Evolutionary conservation across 2,329 filamentous ascomycete genomes (phyloP), one percentile per base, ranked within the genome.

Genomic region (Leptographium radiaticola): DNA sequence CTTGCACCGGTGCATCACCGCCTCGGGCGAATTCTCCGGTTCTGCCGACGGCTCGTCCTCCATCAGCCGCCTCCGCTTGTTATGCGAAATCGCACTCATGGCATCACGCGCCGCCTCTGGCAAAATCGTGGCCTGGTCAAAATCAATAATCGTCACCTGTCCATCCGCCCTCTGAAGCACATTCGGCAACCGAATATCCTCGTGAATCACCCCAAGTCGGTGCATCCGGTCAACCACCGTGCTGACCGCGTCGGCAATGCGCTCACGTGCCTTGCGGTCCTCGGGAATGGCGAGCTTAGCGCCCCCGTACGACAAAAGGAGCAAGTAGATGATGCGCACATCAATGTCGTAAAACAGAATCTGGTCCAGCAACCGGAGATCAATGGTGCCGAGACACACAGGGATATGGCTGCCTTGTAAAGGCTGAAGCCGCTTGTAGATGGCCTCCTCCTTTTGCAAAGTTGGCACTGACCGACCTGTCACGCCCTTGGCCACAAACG

Each of bases 401-500:
- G 55, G 55, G 15, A 58, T 38, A 49, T 53, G 38, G 53, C 36
- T 6, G 6, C 43, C 43, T 15, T 45, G 25, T 7, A 45, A 10
- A 20, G 43, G 43, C 18, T 45, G 25, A 11, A 30, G 12, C 20
- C 43, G 12, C 43, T 31, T 10, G 11, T 45, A 42, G 6, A 58
- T 25, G 16, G 34, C 34, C 34, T 36, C 34, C 12, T 36, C 34
- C 34, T 36, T 36, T 36, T 36, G 34, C 34, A 36, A 8, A 2
- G 2, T 36, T 10, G 34, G 34, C 34, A 36, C 34, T 10, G 9
- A 10, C 9, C 34, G 34, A 6, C 12, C 12, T 9, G 33, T 49
- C n/a, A 34, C 46, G 33, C 66, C 66, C 58, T 75, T 75, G 48
- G 65, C 60, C 31, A 69, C 61, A 45, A 75, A 68, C 2, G 66